Evolutionary conservation across 2,329 filamentous ascomycete species (phyloP), one percentile per base, ranked within the genome.

Genomic region (Aspergillus novoparasiticus): DNA sequence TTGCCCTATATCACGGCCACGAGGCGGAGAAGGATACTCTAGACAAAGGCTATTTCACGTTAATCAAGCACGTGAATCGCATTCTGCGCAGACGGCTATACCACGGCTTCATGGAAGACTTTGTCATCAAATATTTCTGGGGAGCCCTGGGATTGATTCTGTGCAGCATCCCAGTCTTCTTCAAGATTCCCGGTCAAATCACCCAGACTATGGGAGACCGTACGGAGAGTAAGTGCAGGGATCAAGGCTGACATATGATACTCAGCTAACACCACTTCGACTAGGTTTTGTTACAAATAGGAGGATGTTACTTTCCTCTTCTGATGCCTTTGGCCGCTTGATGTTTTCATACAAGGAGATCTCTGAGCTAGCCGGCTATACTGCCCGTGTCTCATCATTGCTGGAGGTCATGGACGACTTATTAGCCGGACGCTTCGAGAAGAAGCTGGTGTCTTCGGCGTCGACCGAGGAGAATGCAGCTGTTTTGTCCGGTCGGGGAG

Each of bases 51-150:
- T 99, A 99, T 79, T 99, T 99, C 75, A 99, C 95, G 2, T 85
- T 99, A 43, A 99, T 99, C 82, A 98, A 97, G 80, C 95, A 99
- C 79, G 94, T 99, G 75, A 99, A 99, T 78, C 90, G 96, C 73
- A 97, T 98, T 68, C 81, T 99, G 65, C 87, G 94, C 45, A 86
- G 92, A 66, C 88, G 95, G 56, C 91, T 99, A 77, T 98, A 98
- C 78, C 94, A 99, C 76, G 94, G 94, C n/a, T 90, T 99, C 73
- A 97, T 98, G 94, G 95, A 99, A 77, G 95, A 99, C 78, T 99
- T 97, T 78, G 93, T 98, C 62, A 97, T 99, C 79, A 99, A 99
- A 79, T 99, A 99, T 77, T 95, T 98, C 80, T 99, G 95, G 95
- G 95, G 95, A 46, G 94, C 95, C 2, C 79, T 99, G 50, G 95